Percentiles rank a stretch among this genome's conserved stretches.
Conservation (phyloP, 805 yeast genomes). For the Vanderwaltozyma yarrowii region DNA sequence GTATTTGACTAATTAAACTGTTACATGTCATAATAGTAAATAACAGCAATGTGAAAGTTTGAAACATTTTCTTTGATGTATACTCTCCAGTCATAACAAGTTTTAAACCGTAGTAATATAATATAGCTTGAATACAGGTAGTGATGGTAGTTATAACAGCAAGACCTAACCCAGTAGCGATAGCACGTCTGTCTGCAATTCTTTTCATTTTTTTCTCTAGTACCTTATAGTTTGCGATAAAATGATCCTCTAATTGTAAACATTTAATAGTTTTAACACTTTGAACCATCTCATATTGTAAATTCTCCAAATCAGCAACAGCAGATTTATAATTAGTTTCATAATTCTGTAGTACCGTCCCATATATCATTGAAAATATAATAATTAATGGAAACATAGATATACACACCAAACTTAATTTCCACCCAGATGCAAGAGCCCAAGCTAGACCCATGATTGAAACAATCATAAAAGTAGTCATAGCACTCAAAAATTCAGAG, state of each 20-base stretch:
- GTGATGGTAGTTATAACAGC: constrained; percentile 46
- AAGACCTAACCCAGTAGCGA: constrained; percentile 56
- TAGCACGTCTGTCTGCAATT: constrained; percentile 42
- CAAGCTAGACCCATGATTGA: constrained; percentile 57
- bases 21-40: constrained; percentile 64
- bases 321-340: constrained; percentile 53
- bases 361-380: constrained; percentile 41
- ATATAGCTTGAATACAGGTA: constrained; percentile 54
- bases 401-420: constrained; percentile 69
- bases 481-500: constrained; percentile 48
- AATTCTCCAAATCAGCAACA: constrained; percentile 45
- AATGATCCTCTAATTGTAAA: constrained; percentile 41
- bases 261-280: constrained; percentile 57
- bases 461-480: constrained; percentile 44
- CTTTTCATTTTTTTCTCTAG: constrained; percentile 27
- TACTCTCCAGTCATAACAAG: constrained; percentile 55
- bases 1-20: constrained; percentile 52
- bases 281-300: constrained; percentile 40
- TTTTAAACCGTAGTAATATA: constrained; percentile 71
- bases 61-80: constrained; percentile 45
- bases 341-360: constrained; percentile 38
- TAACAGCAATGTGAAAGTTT: constrained; percentile 59
- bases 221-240: constrained; percentile 31
- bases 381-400: constrained; percentile 61
- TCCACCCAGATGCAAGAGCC: constrained; percentile 81